Evolutionary conservation across 148 eudicot species (phyloP), one percentile per base, ranked within the genome.

Genomic region (Persicaria tinctoria): DNA sequence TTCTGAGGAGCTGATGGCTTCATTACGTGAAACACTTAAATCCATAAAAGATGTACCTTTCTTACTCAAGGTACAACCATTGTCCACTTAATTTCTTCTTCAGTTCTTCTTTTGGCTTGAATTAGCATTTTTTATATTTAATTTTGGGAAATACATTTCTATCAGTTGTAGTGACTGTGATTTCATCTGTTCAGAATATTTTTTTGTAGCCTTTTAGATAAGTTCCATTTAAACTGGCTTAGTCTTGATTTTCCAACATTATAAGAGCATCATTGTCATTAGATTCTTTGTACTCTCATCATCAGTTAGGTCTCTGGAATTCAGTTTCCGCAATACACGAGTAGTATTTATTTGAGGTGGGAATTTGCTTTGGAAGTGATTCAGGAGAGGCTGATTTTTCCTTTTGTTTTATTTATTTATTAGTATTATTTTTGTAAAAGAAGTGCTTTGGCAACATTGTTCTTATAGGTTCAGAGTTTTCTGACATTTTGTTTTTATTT

Each of bases 11-110:
- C 71, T 94, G 78, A 77, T 84, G 85, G 84, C 77, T 77, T 94
- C 98, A 56, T 80, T 94, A 82, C 96, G 90, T 48, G 86, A 89
- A 69, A 91, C 98, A 62, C 84, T 94, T 70, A 91, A 90, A 79
- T 87, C 87, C 66, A 84, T 94, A 41, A 91, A 94, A 83, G 98
- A 91, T 82, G 80, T 92, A 72, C 96, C 97, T 48, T 80, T 87
- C 86, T 80, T 94, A 83, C 87, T 90, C 73, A 92, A 94, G 97
- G 98, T 92, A 70, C 68, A 77, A 48, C 68, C 51, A 32, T 60
- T 69, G 77, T 54, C 44, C 45, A 47, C 53, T 60, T 68, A 20
- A 68, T 64, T 70, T 20, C 49, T 59, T 66, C 7, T 14, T 47
- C 70, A 66, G 8, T 64, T 64, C 48, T 41, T 66, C 5, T 17